These are phyloP conservation scores for Pseudodiploospora longispora DNA, from an alignment of 2,329 filamentous ascomycete genomes.

Conservation along the genomic window DNA sequence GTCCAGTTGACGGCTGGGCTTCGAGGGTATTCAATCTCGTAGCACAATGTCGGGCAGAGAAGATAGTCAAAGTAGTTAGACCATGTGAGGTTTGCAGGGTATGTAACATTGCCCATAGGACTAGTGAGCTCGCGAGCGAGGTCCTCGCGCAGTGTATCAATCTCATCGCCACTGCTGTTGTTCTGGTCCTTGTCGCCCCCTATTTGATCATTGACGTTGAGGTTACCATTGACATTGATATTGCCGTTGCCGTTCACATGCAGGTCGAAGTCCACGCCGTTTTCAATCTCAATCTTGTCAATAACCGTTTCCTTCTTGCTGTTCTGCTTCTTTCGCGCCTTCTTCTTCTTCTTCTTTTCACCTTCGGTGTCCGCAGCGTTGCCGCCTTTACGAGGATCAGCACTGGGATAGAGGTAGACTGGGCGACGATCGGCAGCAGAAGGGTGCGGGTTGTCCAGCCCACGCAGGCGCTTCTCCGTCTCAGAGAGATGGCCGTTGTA, in stretches of 20 bases:
- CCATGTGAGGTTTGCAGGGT: slow-evolving; percentile 79
- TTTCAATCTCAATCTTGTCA: not conserved
- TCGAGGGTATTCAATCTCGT: slow-evolving; percentile 93
- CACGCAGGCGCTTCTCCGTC: slow-evolving; percentile 70
- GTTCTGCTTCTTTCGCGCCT: not conserved
- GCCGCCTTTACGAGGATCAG: slow-evolving; percentile 39
- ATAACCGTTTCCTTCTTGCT: not conserved
- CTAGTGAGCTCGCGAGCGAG: slow-evolving; percentile 87
- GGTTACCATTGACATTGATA: not conserved
- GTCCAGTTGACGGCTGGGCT: slow-evolving; percentile 67
- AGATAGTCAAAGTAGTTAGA: slow-evolving; percentile 80
- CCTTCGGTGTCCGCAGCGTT: slow-evolving; percentile 26
- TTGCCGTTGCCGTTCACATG: not conserved
- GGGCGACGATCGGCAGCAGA: slow-evolving; percentile 55
- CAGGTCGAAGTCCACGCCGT: too few relatives aligned
- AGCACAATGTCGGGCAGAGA: slow-evolving; percentile 91
- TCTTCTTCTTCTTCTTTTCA: slow-evolving; percentile 1
- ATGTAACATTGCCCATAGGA: slow-evolving; percentile 80
- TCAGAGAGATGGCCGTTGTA: slow-evolving; percentile 95
- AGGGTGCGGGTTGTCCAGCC: slow-evolving; percentile 70
- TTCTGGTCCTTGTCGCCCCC: slow-evolving; percentile 7
- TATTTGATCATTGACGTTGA: slow-evolving; percentile 18
- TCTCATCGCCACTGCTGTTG: slow-evolving; percentile 31
- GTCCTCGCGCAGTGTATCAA: slow-evolving; percentile 71
- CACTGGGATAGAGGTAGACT: slow-evolving; percentile 67